These are phyloP conservation scores for Candida tallmaniae DNA, from an alignment of 805 yeast species.

Conservation along the genomic window DNA sequence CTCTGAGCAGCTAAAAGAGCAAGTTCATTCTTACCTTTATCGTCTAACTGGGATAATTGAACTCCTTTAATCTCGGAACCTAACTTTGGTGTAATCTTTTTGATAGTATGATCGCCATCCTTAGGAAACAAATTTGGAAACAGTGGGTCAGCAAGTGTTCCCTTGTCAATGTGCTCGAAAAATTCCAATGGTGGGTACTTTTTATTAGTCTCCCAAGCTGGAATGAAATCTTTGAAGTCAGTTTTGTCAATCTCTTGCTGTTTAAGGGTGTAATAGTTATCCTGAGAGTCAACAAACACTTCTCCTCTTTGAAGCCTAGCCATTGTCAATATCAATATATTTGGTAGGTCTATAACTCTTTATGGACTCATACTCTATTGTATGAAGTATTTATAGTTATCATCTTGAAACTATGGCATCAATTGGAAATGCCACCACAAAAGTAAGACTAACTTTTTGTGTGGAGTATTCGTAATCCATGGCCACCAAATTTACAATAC, in stretches of 20 bases:
- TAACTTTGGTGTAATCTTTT: slow-evolving; percentile 57
- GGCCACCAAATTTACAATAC: too few relatives aligned
- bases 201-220: slow-evolving; percentile 33
- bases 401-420: too few relatives aligned
- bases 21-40: slow-evolving; percentile 59
- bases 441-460: too few relatives aligned
- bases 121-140: slow-evolving; percentile 47
- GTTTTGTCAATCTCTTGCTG: slow-evolving; percentile 10
- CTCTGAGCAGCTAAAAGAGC: slow-evolving; percentile 63
- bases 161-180: slow-evolving; percentile 56
- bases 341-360: too few relatives aligned
- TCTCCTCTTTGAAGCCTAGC: slow-evolving; percentile 3
- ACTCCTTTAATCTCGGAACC: slow-evolving; percentile 64
- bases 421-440: too few relatives aligned
- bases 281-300: slow-evolving; percentile 4
- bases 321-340: slow-evolving; percentile 1
- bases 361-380: too few relatives aligned
- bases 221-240: slow-evolving; percentile 23
- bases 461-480: too few relatives aligned
- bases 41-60: slow-evolving; percentile 50
- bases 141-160: slow-evolving; percentile 51
- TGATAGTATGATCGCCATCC: slow-evolving; percentile 22
- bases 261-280: slow-evolving; percentile 12
- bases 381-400: too few relatives aligned
- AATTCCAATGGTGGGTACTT: slow-evolving; percentile 47